phyloP scores from a whole-genome alignment of 208 protist genomes.

The Trichomonas tenax region DNA sequence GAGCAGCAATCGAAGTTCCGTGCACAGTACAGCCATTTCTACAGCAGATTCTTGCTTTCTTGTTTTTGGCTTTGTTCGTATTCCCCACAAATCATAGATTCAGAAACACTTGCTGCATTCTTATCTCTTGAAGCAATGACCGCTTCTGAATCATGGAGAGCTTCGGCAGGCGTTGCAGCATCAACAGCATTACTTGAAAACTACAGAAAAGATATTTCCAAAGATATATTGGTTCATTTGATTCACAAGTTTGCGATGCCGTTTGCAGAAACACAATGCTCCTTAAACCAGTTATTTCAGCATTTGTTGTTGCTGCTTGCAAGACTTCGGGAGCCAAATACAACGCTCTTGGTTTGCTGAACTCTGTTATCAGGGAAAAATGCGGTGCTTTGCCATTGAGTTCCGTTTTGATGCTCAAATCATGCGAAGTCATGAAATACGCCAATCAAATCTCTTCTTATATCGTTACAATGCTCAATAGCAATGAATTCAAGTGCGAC shows the following conservation, averaged over 20 bases:
- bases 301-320: not conserved
- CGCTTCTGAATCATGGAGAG: not conserved
- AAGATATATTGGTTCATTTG: not conserved
- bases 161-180: not conserved
- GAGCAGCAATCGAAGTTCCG: not conserved
- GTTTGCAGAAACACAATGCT: not conserved
- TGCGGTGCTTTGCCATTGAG: not conserved
- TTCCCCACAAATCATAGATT: not conserved
- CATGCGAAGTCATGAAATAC: not conserved
- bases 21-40: not conserved
- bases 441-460: not conserved
- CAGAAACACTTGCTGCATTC: not conserved
- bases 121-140: not conserved
- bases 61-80: not conserved
- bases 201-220: not conserved
- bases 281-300: not conserved
- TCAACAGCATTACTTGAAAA: not conserved
- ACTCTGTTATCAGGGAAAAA: not conserved
- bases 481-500: not conserved
- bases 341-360: not conserved
- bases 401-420: not conserved
- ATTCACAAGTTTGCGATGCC: not conserved
- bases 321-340: not conserved
- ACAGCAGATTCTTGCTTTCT: not conserved
- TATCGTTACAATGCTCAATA: not conserved